Base-by-base conservation (phyloP, 2,329 filamentous ascomycete species). In the Bipolaris zeicola region DNA sequence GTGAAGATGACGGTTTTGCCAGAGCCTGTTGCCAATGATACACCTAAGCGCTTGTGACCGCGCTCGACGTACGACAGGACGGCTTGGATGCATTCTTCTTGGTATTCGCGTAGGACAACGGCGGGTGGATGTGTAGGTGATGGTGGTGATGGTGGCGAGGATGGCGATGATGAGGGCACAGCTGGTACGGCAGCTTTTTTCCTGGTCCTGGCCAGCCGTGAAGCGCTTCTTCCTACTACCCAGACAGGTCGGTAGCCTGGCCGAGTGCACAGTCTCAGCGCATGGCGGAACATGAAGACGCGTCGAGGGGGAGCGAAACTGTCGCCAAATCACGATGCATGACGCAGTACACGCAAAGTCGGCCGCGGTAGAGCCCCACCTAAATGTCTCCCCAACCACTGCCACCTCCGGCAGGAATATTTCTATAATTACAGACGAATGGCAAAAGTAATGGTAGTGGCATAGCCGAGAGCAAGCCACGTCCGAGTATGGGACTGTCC, bases 1-100 rank as follows among this genome's bases (percentile, higher is more conserved):
- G 94, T 98, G 79, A 99, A 99, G 67, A 99, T 93, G 71, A 99
- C 91, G 6, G 92, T 97, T 76, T 97, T 97, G 5, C 92, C 92
- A 61, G 90, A 87, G 1, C 93, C 92, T 3, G 93, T 97, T 2
- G 92, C 93, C 34, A 97, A 76, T 0, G 93, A 96, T 5, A 96
- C 84, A 0, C 92, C 92, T 1, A 96, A 79, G 6, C 93, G 85
- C 68, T 90, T 92, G 63, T 93, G 86, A 0, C 92, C 92, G 33
- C 85, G 77, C 2, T 84, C 74, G 0, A 96, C 74, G 52, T 92
- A 86, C 1, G 82, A 77, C 1, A 96, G 78, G 3, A 96, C 90
- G 0, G 92, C 87, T 68, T 90, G 86, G 58, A 97, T 96, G 70
- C 91, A 96, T 82, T 96, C 92, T 79, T 95, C 88, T 73, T 97